These are phyloP conservation scores for Falciphora oryzae DNA, from an alignment of 2,329 filamentous ascomycete genomes.

Conservation along the genomic window DNA sequence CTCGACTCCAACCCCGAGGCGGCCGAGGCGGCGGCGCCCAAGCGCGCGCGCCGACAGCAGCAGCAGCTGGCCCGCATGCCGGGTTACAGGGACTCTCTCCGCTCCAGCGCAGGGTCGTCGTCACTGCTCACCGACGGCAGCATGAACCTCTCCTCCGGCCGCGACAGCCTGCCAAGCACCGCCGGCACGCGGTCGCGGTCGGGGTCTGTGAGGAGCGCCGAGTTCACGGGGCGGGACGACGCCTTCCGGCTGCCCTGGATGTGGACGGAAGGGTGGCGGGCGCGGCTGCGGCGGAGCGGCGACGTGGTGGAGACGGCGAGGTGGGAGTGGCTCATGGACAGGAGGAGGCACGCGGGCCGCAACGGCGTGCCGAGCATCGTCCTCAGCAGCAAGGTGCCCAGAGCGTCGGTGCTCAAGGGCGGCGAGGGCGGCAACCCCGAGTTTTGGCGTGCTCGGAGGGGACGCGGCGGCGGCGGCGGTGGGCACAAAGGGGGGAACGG, in stretches of 20 bases:
- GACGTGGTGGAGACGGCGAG: conserved; percentile 28
- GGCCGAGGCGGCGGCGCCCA: not conserved
- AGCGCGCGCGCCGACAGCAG: not conserved
- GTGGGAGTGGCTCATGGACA: conserved; percentile 26
- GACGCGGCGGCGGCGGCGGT: not conserved
- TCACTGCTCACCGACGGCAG: not conserved
- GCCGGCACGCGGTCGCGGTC: not conserved
- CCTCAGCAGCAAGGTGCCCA: conserved; percentile 11
- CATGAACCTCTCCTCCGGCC: not conserved
- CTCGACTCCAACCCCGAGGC: not conserved
- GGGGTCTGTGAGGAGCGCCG: not conserved
- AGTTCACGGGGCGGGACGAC: conserved; percentile 16
- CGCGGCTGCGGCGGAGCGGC: conserved; percentile 24
- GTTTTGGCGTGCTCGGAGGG: not conserved
- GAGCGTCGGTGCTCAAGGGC: conserved; percentile 13
- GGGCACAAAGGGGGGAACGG: not conserved
- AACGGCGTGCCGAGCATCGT: conserved; percentile 14
- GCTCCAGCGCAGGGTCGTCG: not conserved
- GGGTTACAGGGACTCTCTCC: conserved; percentile 7
- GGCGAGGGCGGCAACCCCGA: conserved; percentile 1
- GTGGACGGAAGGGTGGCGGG: conserved; percentile 32
- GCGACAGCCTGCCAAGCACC: not conserved
- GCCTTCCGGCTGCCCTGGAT: conserved; percentile 31
- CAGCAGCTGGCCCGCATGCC: not conserved
- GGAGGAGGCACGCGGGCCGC: conserved; percentile 14